Base-by-base conservation (phyloP, 805 yeast species). In the Torulaspora indica region DNA sequence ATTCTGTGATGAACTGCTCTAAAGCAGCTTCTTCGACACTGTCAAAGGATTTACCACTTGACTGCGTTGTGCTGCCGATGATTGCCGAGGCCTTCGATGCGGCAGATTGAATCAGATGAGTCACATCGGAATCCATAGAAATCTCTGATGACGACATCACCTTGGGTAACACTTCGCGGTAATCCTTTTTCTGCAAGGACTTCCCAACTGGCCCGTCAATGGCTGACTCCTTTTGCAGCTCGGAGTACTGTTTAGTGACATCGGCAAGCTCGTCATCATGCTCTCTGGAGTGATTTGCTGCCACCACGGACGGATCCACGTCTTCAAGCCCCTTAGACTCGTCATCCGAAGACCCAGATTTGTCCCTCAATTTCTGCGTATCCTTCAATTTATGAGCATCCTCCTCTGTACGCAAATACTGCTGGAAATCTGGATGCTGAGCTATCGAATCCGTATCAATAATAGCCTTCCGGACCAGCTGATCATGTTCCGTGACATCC, bases 1-100 rank as follows among this genome's bases (percentile, higher is more conserved):
- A 91, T 15, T 82, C 82, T 12, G 69, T 66, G 48, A 90, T 78
- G 55, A 85, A 88, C 43, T 75, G 75, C 46, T 87, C 91, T 49
- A 90, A 77, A 0, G 87, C 85, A 15, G 68, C 73, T 64, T 90
- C 98, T 39, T 79, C 85, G 18, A 56, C 52, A 7, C 51, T 43
- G 45, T 57, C 64, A 42, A 66, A 56, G 10, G 67, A 51, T 40
- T 61, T 63, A 18, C 68, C 68, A 35, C 60, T 60, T 2, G 65
- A 54, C 48, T 61, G 66, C 10, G 63, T 52, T 10, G 62, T 52
- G 5, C 60, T 51, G 8, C 60, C 60, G 5, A 61, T 53, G n/a
- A 59, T 48, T 27, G 54, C 55, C 3, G 68, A 69, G 0, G 78
- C 77, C 48, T 69, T 70, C 8, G 66, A 60, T 5, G 73, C 76